Percentiles rank a stretch among this genome's conserved stretches.
Evolutionary conservation across 1,284 basidiomycete genomes (phyloP).

Genomic region (Ustilago hordei): DNA sequence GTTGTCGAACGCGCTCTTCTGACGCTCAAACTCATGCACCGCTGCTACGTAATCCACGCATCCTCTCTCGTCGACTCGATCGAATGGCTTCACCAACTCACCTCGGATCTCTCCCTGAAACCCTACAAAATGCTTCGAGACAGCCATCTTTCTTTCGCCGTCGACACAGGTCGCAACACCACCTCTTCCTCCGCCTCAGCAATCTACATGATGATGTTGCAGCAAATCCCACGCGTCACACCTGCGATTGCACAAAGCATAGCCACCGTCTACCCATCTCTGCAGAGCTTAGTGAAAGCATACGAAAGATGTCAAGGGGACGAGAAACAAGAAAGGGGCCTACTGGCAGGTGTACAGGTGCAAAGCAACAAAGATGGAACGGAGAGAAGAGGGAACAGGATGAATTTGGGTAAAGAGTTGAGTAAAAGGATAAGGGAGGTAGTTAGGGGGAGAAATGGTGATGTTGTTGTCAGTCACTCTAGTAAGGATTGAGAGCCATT

Average conservation of each 20-base stretch:
- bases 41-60: slow-evolving; percentile 48
- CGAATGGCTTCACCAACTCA: slow-evolving; percentile 48
- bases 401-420: slow-evolving; percentile 32
- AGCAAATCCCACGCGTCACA: slow-evolving; percentile 48
- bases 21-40: slow-evolving; percentile 44
- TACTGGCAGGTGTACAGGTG: slow-evolving; percentile 30
- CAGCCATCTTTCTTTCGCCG: slow-evolving; percentile 44
- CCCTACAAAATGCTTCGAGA: slow-evolving; percentile 50
- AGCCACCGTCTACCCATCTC: slow-evolving; percentile 33
- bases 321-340: slow-evolving; percentile 8
- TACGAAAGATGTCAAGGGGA: slow-evolving; percentile 22
- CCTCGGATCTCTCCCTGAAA: slow-evolving; percentile 37
- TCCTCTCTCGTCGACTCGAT: slow-evolving; percentile 33
- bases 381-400: slow-evolving; percentile 23
- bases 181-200: slow-evolving; percentile 18
- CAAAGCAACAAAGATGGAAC: slow-evolving; percentile 41
- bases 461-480: slow-evolving; percentile 41
- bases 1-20: slow-evolving; percentile 31
- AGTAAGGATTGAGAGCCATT: slow-evolving; percentile 22
- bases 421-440: slow-evolving; percentile 45
- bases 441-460: slow-evolving; percentile 22
- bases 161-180: slow-evolving; percentile 45
- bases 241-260: slow-evolving; percentile 37
- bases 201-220: slow-evolving; percentile 42
- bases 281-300: slow-evolving; percentile 22